These are phyloP conservation scores for Nemania bipapillata DNA, from an alignment of 2,329 filamentous ascomycete species.

Conservation along the genomic window DNA sequence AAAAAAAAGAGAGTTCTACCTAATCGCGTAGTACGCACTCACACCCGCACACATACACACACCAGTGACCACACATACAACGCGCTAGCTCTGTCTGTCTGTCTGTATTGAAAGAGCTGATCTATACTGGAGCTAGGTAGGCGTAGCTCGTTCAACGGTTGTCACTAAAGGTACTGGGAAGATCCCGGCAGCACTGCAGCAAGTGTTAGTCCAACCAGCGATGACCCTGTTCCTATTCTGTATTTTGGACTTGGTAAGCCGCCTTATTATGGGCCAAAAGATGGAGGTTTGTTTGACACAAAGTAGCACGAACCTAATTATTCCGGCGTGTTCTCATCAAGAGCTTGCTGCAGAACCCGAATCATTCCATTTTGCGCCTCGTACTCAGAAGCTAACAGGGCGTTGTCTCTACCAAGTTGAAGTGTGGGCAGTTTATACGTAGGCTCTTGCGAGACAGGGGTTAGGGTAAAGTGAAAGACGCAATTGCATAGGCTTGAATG, in stretches of 20 bases:
- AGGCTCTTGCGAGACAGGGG: constrained; percentile 3
- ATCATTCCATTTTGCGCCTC: constrained; percentile 17
- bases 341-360: constrained; percentile 33
- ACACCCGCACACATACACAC: no score
- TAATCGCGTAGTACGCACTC: constrained; percentile 38
- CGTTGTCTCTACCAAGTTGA: neutral
- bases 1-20: no score
- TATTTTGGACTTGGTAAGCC: constrained; percentile 54
- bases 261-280: constrained; percentile 52
- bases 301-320: constrained; percentile 37
- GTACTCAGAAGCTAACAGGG: neutral
- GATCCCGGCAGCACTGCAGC: constrained; percentile 55
- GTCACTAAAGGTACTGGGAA: constrained; percentile 53
- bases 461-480: constrained; percentile 7
- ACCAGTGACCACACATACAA: no score
- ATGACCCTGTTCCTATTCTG: constrained; percentile 55
- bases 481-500: constrained; percentile 25
- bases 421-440: constrained; percentile 1
- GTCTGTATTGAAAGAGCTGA: constrained; percentile 44
- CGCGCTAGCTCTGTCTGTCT: constrained; percentile 39
- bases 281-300: constrained; percentile 32
- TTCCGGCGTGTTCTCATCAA: constrained; percentile 32
- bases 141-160: constrained; percentile 47
- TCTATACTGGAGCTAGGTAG: constrained; percentile 46
- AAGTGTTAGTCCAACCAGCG: constrained; percentile 56